These are phyloP conservation scores for Bjerkandera adusta DNA, from an alignment of 1,284 basidiomycete genomes.

Conservation along the genomic window DNA sequence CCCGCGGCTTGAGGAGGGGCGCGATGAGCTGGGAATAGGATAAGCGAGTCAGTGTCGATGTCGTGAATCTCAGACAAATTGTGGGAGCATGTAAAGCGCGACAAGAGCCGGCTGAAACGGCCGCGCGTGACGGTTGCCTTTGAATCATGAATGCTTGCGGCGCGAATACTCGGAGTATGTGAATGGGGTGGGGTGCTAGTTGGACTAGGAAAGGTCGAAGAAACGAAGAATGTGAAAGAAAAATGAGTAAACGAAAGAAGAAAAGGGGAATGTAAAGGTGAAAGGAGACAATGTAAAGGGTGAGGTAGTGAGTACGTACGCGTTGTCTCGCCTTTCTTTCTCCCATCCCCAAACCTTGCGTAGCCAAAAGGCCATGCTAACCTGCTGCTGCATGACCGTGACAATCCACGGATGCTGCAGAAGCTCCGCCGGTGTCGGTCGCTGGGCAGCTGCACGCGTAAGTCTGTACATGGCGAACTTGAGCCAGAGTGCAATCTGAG, in stretches of 20 bases:
- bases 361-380: conserved; percentile 91
- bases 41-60: conserved; percentile 8
- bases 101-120: conserved; percentile 6
- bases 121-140: no score
- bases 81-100: conserved; percentile 7
- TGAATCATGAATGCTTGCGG: background rate
- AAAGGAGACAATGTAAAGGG: conserved; percentile 1
- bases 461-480: conserved; percentile 22
- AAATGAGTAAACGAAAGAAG: background rate
- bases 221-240: conserved; percentile 5
- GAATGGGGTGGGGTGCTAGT: background rate
- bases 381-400: conserved; percentile 76
- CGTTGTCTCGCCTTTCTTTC: conserved; percentile 38
- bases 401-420: conserved; percentile 87
- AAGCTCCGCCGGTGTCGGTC: conserved; percentile 87
- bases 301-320: conserved; percentile 20
- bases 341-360: conserved; percentile 87
- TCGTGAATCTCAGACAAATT: conserved; percentile 5
- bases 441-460: conserved; percentile 37
- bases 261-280: background rate
- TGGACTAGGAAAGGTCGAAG: conserved; percentile 1
- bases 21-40: conserved; percentile 7
- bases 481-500: background rate
- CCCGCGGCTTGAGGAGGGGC: conserved; percentile 13
- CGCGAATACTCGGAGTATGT: background rate